Base-by-base conservation (phyloP, 495 filamentous ascomycete genomes). In the Amphirosellinia nigrospora region DNA sequence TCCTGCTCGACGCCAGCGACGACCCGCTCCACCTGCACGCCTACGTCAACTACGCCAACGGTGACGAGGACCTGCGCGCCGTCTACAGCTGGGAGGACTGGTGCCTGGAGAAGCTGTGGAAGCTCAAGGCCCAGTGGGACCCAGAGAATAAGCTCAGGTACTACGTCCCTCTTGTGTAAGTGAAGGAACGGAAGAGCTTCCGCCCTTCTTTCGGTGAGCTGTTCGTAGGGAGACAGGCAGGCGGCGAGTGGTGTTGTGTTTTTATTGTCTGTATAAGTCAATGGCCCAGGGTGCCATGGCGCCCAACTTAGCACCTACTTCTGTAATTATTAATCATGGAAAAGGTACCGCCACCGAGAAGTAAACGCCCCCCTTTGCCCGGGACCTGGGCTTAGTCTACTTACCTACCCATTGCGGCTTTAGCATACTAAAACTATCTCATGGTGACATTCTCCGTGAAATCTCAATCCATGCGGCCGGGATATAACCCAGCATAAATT, bases 31-130 rank as follows among this genome's bases (percentile, higher is more conserved):
- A 67, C 34, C 70, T 68, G 15, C 63, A 66, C 55, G 58, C 46
- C 1, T 87, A 88, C 72, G 78, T 84, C 15, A 87, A 88, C 69
- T 87, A 88, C 73, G 84, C 84, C 6, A 60, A 71, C 19, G 83
- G 81, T 3, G 70, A 81, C 23, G 85, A 88, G 74, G 67, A 62
- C 3, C 62, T 75, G 3, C 71, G 82, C 65, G 71, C 73, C 0
- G 58, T 83, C 63, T 88, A 87, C 73, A 84, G 85, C 30, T 84
- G 80, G 76, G 85, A 86, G 32, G 39, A 71, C 19, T 83, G 81
- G 83, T 71, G 85, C 36, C 63, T 83, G 58, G 74, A 75, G 58
- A 78, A 72, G 61, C 73, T 86, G 66, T 75, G 70, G 63, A 68
- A 65, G 2, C 66, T 84, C 34, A 85, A 84, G 75, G 71, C 69